Conservation (phyloP, 352 stramenopile genomes). For the Pythium vanterpoolii region DNA sequence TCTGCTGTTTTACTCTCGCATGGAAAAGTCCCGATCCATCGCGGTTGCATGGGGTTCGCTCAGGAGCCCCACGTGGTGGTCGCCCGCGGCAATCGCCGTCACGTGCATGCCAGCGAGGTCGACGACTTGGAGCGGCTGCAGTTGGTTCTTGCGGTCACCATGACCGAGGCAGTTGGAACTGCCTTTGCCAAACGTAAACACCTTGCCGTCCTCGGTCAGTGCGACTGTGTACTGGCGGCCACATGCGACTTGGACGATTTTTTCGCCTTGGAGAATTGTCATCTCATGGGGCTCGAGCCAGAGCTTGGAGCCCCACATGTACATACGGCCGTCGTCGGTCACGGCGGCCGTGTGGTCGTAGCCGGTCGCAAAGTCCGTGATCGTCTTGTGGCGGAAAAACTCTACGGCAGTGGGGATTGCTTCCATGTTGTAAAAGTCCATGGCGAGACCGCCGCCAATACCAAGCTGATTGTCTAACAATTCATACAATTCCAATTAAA, state of each 20-base stretch:
- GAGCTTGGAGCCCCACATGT: conserved; percentile 88
- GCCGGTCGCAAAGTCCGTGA: conserved; percentile 91
- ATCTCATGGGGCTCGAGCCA: conserved; percentile 92
- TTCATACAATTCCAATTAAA: too few relatives aligned
- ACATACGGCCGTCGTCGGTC: conserved; percentile 71
- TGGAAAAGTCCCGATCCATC: conserved; percentile 81
- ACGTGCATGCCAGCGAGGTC: conserved; percentile 57
- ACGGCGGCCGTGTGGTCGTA: conserved; percentile 90
- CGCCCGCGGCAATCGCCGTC: conserved; percentile 75
- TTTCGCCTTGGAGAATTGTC: conserved; percentile 70
- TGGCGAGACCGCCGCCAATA: conserved; percentile 82
- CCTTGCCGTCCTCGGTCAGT: conserved; percentile 63
- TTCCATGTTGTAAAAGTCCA: conserved; percentile 95
- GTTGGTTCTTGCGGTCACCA: conserved; percentile 84
- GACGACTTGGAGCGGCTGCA: conserved; percentile 81
- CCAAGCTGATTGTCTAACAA: conserved; percentile 84
- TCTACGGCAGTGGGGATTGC: conserved; percentile 87
- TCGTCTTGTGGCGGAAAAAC: conserved; percentile 51
- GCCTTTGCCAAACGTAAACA: conserved; percentile 89
- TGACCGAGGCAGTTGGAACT: conserved; percentile 87
- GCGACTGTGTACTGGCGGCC: conserved; percentile 84
- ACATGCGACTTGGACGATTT: conserved; percentile 77
- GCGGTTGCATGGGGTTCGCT: conserved; percentile 60
- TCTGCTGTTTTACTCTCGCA: conserved; percentile 40
- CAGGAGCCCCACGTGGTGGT: conserved; percentile 87